Conservation (phyloP, 225 moss, liverwort and hornwort species). For the Pseudisothecium myosuroides region DNA sequence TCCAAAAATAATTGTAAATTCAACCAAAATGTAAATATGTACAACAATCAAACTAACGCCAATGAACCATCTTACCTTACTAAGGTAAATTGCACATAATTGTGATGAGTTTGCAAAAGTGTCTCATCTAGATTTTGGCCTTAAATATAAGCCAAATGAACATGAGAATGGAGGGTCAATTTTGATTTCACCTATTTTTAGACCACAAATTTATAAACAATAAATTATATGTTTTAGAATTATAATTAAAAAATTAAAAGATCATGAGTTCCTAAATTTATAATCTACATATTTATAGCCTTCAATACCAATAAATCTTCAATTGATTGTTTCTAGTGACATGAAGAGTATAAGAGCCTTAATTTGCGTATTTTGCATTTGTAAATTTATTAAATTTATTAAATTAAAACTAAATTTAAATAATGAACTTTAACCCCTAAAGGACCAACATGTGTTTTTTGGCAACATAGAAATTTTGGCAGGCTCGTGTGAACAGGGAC, state of each 20-base stretch:
- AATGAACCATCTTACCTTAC: background rate
- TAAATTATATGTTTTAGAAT: background rate
- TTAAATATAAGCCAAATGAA: background rate
- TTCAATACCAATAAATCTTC: background rate
- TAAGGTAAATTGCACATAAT: background rate
- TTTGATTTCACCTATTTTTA: too few relatives aligned
- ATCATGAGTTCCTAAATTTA: too few relatives aligned
- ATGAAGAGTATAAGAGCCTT: background rate
- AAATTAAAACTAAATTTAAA: too few relatives aligned
- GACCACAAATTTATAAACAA: background rate
- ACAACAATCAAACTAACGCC: fast-evolving
- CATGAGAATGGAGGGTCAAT: too few relatives aligned
- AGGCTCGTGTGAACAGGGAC: too few relatives aligned
- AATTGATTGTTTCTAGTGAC: fast-evolving
- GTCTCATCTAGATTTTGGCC: background rate
- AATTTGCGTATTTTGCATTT: background rate
- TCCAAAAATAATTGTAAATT: background rate
- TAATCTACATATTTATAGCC: too few relatives aligned
- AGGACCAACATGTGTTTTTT: too few relatives aligned
- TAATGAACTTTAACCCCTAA: background rate
- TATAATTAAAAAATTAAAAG: background rate
- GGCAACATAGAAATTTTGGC: too few relatives aligned
- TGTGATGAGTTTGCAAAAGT: background rate
- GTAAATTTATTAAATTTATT: background rate
- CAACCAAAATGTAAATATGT: background rate